Evolutionary conservation across 1,284 basidiomycete genomes (phyloP).

Genomic region (Ustilago cynodontis): DNA sequence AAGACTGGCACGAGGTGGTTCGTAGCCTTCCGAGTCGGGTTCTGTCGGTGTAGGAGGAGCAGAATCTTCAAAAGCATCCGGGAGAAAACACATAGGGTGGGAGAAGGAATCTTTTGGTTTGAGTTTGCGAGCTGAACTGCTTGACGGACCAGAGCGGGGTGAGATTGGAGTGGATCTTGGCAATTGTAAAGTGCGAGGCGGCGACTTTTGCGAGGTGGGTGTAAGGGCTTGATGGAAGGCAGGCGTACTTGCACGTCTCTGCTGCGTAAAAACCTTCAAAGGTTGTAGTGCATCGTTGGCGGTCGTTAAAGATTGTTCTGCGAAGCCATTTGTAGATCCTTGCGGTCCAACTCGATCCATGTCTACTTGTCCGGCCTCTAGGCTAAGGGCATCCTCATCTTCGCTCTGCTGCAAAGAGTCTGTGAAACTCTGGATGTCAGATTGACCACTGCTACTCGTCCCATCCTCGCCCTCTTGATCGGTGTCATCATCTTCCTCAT

Average conservation of each 20-base stretch:
- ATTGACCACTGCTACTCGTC: constrained; percentile 3
- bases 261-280: not conserved
- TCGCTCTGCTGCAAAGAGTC: constrained; percentile 15
- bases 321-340: not conserved
- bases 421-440: constrained; percentile 21
- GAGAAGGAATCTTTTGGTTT: constrained; percentile 36
- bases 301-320: not conserved
- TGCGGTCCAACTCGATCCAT: not conserved
- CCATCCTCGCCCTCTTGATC: constrained; percentile 26
- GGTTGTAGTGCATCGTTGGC: constrained; percentile 7
- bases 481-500: constrained; percentile 41
- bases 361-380: too few species aligned
- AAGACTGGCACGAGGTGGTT: constrained; percentile 24
- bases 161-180: constrained; percentile 20
- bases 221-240: too few species aligned
- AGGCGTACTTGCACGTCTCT: constrained; percentile 10
- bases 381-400: constrained; percentile 7
- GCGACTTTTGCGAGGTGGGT: constrained; percentile 9
- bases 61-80: constrained; percentile 54
- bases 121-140: constrained; percentile 16
- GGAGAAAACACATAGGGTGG: constrained; percentile 53
- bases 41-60: constrained; percentile 42
- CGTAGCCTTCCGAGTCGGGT: constrained; percentile 30
- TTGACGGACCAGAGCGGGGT: constrained; percentile 11
- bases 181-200: not conserved